Evolutionary conservation across 1,284 basidiomycete genomes (phyloP).

Genomic region (Papiliotrema terrestris): DNA sequence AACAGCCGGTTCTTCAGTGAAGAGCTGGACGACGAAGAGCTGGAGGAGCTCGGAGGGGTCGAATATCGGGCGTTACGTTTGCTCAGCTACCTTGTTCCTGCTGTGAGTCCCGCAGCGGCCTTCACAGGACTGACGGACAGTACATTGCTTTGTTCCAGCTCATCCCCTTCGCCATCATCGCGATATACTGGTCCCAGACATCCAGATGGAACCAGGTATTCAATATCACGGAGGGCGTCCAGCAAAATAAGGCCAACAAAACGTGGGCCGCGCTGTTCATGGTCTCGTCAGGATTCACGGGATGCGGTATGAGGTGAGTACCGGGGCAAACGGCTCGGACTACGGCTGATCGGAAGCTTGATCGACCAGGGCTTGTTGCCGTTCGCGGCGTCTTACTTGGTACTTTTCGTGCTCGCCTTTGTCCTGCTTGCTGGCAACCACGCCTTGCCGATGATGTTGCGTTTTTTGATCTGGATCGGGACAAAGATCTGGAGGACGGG

Average conservation of each 20-base stretch:
- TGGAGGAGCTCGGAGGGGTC: constrained; percentile 36
- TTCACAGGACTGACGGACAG: constrained; percentile 7
- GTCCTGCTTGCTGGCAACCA: constrained; percentile 37
- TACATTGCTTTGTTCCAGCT: constrained; percentile 30
- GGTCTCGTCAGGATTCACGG: constrained; percentile 23
- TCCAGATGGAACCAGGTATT: constrained; percentile 22
- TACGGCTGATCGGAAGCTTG: constrained; percentile 12
- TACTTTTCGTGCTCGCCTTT: constrained; percentile 28
- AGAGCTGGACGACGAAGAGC: constrained; percentile 35
- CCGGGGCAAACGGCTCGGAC: no score
- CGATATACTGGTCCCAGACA: constrained; percentile 30
- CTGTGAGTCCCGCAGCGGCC: constrained; percentile 17
- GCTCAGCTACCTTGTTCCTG: constrained; percentile 23
- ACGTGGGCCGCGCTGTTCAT: constrained; percentile 34
- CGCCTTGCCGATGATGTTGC: constrained; percentile 33
- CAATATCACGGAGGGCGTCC: constrained; percentile 12
- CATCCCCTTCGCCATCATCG: constrained; percentile 32
- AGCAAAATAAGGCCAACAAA: constrained; percentile 23
- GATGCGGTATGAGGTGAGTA: constrained; percentile 30
- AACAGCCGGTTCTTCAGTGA: constrained; percentile 39
- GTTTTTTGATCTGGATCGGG: constrained; percentile 31
- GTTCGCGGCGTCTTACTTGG: constrained; percentile 26
- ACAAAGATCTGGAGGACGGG: constrained; percentile 29
- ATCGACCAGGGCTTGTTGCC: constrained; percentile 30
- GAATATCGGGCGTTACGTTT: constrained; percentile 35